A percentile compares a stretch with the other conserved stretches of the same genome.
Conservation (phyloP, 768 basidiomycete genomes). For the Phanerochaete carnosa region DNA sequence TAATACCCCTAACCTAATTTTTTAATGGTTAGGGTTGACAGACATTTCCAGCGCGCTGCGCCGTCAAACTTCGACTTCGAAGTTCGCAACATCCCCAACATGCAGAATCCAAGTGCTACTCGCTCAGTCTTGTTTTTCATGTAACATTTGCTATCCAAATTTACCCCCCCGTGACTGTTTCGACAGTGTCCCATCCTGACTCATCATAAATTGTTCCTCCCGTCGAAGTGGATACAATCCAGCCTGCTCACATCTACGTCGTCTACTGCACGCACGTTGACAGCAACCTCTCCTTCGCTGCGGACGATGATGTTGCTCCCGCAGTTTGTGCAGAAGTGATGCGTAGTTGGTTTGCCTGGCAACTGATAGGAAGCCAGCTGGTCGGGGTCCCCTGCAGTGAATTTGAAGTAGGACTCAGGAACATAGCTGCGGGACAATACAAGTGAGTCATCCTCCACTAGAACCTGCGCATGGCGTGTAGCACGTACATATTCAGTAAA, state of each 20-base stretch:
- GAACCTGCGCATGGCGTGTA: background rate
- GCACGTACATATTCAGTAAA: background rate
- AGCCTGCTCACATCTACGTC: background rate
- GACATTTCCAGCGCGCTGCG: background rate
- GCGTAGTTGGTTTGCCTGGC: background rate
- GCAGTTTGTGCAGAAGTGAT: conserved; percentile 1
- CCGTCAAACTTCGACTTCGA: background rate
- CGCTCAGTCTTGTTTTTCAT: too few species aligned
- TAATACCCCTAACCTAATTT: background rate
- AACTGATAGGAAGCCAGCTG: background rate
- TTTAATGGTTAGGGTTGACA: background rate
- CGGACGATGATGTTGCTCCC: conserved; percentile 2
- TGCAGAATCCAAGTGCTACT: background rate
- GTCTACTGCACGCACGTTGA: background rate
- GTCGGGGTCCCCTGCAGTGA: background rate
- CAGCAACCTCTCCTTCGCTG: background rate
- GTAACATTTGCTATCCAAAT: too few species aligned
- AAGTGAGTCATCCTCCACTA: background rate
- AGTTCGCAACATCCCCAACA: background rate
- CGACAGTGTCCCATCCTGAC: background rate
- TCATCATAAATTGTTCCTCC: background rate
- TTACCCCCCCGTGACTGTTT: background rate
- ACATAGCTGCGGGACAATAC: background rate
- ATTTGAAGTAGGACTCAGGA: background rate
- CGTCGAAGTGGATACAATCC: background rate